Evolutionary conservation across 192 early-diverging fungal genomes (phyloP), one percentile per base, ranked within the genome.

Genomic region (Paraglomus occultum): DNA sequence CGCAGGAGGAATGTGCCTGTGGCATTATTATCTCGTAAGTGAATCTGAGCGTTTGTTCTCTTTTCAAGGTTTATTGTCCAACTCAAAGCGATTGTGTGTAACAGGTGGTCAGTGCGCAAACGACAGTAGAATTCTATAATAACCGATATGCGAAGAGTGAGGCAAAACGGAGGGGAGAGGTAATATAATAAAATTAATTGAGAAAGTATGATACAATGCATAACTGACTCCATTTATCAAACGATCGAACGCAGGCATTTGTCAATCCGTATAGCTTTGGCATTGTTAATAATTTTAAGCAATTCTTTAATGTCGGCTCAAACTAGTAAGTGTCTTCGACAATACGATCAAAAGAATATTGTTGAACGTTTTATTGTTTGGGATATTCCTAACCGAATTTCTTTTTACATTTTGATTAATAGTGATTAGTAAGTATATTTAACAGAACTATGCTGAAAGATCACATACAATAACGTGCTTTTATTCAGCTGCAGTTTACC

Each of bases 41-140:
- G 4, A 39, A 8, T 42, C 22, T 31, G 5, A 8, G 8, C 12
- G 8, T 54, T 20, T 54, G 6, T 6, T 2, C 10, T 51, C n/a
- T 23, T 47, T n/a, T 6, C 15, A 45, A 2, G 54, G 42, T 18
- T 14, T 17, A 45, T 11, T 45, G 1, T n/a, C 46, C n/a, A 49
- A 8, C 42, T 22, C 10, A 14, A 65, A 4, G 15, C 17, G 23
- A 14, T 20, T 50, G n/a, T 15, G 43, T 12, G 4, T 11, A 64
- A 11, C 67, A 85, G 84, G 59, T 82, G 3, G 42, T 84, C 38
- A 84, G 83, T 11, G 81, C 79, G 14, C 85, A 86, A 49, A 86
- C 85, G n/a, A 86, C 85, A 14, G 74, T 86, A n/a, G 85, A 86
- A 40, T 84, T 84, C 52, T 84, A 84, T 76, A 84, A 86, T 45